A percentile compares a stretch with the other conserved stretches of the same genome.
phyloP scores from a whole-genome alignment of 2,329 filamentous ascomycete genomes.

The Aspergillus sp. region DNA sequence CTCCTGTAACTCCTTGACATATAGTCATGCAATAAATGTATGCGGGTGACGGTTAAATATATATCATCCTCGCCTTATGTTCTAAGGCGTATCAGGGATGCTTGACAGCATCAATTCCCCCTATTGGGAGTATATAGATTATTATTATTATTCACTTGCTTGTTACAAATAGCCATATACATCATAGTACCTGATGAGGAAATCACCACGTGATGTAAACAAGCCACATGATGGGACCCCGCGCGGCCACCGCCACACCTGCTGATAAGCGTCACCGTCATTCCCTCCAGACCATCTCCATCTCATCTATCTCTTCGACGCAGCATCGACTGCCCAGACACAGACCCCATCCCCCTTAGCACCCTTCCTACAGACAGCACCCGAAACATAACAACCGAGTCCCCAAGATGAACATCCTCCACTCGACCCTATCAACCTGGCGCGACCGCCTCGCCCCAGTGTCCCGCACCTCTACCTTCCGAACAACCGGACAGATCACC shows the following conservation, averaged over 20 bases:
- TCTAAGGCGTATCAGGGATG: too few relatives aligned
- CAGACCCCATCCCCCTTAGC: background rate
- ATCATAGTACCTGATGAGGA: too few relatives aligned
- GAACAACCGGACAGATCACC: slow-evolving; percentile 89
- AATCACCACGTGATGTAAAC: background rate
- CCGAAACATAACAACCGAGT: background rate
- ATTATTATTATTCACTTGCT: too few relatives aligned
- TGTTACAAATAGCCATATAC: too few relatives aligned
- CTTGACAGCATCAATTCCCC: too few relatives aligned
- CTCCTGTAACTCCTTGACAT: too few relatives aligned
- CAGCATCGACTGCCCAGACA: background rate
- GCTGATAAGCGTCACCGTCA: slow-evolving; percentile 3
- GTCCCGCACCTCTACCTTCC: slow-evolving; percentile 87
- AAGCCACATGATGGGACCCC: slow-evolving; percentile 5
- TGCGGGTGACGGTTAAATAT: too few relatives aligned
- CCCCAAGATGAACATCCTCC: slow-evolving; percentile 75
- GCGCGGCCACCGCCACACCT: background rate
- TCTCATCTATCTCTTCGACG: background rate
- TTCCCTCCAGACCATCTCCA: background rate
- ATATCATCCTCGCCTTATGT: too few relatives aligned
- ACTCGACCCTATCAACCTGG: slow-evolving; percentile 87
- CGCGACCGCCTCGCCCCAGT: slow-evolving; percentile 90
- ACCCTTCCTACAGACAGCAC: background rate
- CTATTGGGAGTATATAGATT: too few relatives aligned
- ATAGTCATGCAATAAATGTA: too few relatives aligned